These are phyloP conservation scores for Lactifluus piperatus DNA, from an alignment of 768 basidiomycete species.

Conservation along the genomic window DNA sequence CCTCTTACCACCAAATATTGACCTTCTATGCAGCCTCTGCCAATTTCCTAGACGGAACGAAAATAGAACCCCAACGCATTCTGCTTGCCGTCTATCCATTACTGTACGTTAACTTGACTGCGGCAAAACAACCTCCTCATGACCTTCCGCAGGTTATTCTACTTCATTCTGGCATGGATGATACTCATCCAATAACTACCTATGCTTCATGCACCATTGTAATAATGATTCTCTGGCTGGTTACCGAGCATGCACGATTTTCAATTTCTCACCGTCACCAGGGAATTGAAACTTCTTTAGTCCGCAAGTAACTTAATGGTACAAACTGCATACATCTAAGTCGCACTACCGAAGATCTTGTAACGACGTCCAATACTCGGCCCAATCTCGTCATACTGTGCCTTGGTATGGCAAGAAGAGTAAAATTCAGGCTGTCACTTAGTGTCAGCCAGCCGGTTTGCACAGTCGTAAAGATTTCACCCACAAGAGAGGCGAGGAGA, in stretches of 20 bases:
- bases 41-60: slow-evolving; percentile 92
- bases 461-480: slow-evolving; percentile 23
- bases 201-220: slow-evolving; percentile 1
- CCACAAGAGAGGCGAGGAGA: slow-evolving; percentile 82
- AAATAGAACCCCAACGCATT: slow-evolving; percentile 84
- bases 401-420: slow-evolving; percentile 87
- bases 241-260: not conserved
- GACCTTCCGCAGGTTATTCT: slow-evolving; percentile 56
- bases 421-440: slow-evolving; percentile 83
- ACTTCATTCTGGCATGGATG: slow-evolving; percentile 96
- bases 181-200: slow-evolving; percentile 71
- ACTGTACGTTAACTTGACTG: slow-evolving; percentile 45
- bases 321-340: slow-evolving; percentile 32
- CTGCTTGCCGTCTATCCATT: slow-evolving; percentile 95
- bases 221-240: not conserved
- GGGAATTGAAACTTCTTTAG: slow-evolving; percentile 15
- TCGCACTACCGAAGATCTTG: slow-evolving; percentile 88
- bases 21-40: slow-evolving; percentile 56
- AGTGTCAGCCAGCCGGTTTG: not conserved
- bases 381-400: slow-evolving; percentile 89
- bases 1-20: not conserved
- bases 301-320: slow-evolving; percentile 12
- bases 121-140: slow-evolving; percentile 9
- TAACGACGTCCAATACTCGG: slow-evolving; percentile 89
- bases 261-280: not conserved